These are phyloP conservation scores for Curvularia verruculosa DNA, from an alignment of 2,329 filamentous ascomycete genomes.

Conservation along the genomic window DNA sequence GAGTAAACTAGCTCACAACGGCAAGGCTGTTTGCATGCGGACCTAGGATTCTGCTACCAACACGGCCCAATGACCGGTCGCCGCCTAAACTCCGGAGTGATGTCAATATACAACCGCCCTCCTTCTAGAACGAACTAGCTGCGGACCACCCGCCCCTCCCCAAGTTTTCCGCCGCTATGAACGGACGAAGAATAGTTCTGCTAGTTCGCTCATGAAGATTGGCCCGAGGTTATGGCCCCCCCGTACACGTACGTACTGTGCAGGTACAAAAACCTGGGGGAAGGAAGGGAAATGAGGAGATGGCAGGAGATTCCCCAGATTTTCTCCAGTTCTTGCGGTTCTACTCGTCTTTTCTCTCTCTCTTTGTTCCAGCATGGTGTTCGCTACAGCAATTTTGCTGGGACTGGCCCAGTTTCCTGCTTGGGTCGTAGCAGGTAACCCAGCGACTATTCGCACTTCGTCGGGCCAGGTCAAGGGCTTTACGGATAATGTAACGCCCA, in stretches of 20 bases:
- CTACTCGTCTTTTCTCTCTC: background rate
- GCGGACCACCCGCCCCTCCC: too few species aligned
- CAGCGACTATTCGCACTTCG: slow-evolving; percentile 32
- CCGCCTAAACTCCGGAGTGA: background rate
- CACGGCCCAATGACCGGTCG: background rate
- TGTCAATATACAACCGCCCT: background rate
- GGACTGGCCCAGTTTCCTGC: slow-evolving; percentile 12
- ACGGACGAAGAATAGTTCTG: too few species aligned
- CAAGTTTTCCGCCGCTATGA: background rate
- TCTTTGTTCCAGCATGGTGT: slow-evolving; percentile 3
- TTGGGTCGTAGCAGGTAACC: slow-evolving; percentile 19
- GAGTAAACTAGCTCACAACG: background rate
- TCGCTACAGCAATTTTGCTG: slow-evolving; percentile 6
- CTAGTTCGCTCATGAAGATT: background rate
- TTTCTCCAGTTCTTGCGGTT: too few species aligned
- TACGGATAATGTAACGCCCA: slow-evolving; percentile 42
- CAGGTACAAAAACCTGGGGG: background rate
- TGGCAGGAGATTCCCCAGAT: too few species aligned
- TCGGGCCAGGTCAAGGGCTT: slow-evolving; percentile 42
- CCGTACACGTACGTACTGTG: too few species aligned
- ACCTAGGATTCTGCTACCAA: background rate
- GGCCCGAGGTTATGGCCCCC: background rate
- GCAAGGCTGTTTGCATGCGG: background rate
- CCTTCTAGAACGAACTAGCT: background rate
- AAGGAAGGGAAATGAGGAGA: background rate